A percentile compares a stretch with the other conserved stretches of the same genome.
These are phyloP conservation scores for Penicillium fuscoglaucum DNA, from an alignment of 2,329 filamentous ascomycete genomes.

Conservation along the genomic window DNA sequence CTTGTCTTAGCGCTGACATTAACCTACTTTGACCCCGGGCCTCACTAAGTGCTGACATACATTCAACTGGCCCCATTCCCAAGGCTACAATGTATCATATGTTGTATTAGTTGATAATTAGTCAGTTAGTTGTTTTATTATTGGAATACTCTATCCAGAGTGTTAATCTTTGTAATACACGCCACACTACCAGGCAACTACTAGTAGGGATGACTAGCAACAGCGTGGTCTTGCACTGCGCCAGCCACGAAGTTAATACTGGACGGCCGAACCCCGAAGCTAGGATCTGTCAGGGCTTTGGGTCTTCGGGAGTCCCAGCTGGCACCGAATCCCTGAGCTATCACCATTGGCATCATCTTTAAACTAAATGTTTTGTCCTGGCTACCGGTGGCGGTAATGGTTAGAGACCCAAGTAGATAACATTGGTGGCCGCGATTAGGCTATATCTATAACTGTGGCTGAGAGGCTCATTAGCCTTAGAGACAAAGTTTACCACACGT, in stretches of 20 bases:
- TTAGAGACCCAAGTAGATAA: slow-evolving; percentile 47
- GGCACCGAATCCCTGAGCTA: neutral
- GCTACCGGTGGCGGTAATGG: slow-evolving; percentile 30
- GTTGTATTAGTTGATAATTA: too few species aligned
- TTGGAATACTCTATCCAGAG: too few species aligned
- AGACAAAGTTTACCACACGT: neutral
- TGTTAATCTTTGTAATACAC: too few species aligned
- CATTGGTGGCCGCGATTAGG: slow-evolving; percentile 44
- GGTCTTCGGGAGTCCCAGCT: neutral
- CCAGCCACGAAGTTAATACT: neutral
- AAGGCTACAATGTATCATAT: too few species aligned
- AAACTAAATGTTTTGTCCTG: slow-evolving; percentile 13
- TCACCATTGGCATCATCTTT: slow-evolving; percentile 1
- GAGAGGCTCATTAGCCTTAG: neutral
- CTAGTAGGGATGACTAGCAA: neutral
- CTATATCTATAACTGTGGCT: slow-evolving; percentile 32
- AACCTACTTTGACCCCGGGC: too few species aligned
- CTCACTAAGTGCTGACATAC: too few species aligned
- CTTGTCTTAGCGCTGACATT: too few species aligned
- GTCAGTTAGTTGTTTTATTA: too few species aligned
- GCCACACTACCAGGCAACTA: too few species aligned
- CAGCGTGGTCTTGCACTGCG: neutral
- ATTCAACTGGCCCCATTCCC: too few species aligned
- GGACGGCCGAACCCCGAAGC: neutral
- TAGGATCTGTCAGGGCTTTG: neutral